Percentiles rank a stretch among this genome's conserved stretches.
Conservation (phyloP, 2,329 filamentous ascomycete genomes). For the Colletotrichum trifolii region DNA sequence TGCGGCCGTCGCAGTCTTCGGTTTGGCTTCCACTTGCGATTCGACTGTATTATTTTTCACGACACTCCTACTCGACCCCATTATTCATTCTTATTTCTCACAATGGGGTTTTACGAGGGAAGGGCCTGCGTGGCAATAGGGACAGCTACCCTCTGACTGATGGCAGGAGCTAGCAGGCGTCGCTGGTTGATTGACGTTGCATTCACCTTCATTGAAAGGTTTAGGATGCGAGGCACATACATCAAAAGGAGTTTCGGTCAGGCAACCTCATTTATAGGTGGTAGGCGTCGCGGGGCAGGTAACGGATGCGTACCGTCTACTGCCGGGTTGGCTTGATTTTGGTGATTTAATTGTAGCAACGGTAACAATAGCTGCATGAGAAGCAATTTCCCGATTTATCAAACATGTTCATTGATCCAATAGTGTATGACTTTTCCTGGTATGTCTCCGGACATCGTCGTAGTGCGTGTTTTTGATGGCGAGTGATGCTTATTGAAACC, state of each 20-base stretch:
- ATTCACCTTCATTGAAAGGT: constrained; percentile 30
- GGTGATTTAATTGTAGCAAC: constrained; percentile 27
- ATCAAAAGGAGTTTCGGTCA: constrained; percentile 57
- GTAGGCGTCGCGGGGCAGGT: constrained; percentile 29
- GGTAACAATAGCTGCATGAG: constrained; percentile 37
- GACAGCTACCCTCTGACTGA: constrained; percentile 18
- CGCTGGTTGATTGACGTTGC: constrained; percentile 29
- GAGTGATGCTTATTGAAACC: not conserved
- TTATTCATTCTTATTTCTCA: constrained; percentile 16
- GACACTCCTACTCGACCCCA: constrained; percentile 21
- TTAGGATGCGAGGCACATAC: constrained; percentile 51
- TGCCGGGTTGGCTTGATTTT: constrained; percentile 38
- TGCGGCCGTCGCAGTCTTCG: not conserved
- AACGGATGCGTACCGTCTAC: constrained; percentile 11
- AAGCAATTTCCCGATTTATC: constrained; percentile 17
- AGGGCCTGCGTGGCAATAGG: constrained; percentile 22
- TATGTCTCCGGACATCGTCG: not conserved
- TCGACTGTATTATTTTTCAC: constrained; percentile 33
- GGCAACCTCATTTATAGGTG: constrained; percentile 39
- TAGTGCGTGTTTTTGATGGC: not conserved
- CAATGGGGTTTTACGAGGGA: constrained; percentile 7
- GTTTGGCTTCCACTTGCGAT: constrained; percentile 9
- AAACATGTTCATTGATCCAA: not conserved
- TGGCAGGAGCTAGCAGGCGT: constrained; percentile 26
- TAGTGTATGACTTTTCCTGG: not conserved